Base-by-base conservation (phyloP, 2,329 filamentous ascomycete species). In the Fusarium sp. region DNA sequence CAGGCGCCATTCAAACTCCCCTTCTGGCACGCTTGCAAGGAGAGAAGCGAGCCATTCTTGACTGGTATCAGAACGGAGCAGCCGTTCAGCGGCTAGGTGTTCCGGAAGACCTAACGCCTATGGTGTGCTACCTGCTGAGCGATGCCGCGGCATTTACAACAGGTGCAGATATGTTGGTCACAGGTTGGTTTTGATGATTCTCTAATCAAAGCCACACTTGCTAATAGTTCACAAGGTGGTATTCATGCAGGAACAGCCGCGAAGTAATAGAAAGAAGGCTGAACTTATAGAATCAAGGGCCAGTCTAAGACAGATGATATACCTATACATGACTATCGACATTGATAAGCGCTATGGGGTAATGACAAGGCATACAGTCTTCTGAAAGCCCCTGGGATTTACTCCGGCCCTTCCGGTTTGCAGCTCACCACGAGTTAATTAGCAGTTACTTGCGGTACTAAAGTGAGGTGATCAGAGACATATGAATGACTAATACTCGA, bases 121-220 rank as follows among this genome's bases (percentile, higher is more conserved):
- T 58, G 13, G 44, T 51, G 1, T 58, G 44, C 55, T 58, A 57
- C 27, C 47, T 57, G 3, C 1, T 57, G 8, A 57, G 43, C 5
- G 34, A 57, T 31, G 54, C 54, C n/a, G n/a, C 54, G 30, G 23
- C 54, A 0, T 57, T 57, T 31, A 51, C 54, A 16, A 51, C 54
- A 16, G 43, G 54, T 3, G 23, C 43, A n/a, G 43, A 57, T 12
- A 57, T 57, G 54, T 36, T 57, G 12, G 41, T 57, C 10, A 57
- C 54, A 13, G 54, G 34, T 40, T 16, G 1, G 54, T 31, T 13
- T 1, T 2, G 0, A 9, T 34, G 3, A 4, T 13, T 13, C 3
- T 9, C 7, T 6, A 30, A 23, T 8, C 50, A 1, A 15, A 3
- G 16, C 10, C 12, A 3, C 2, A 1, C 0, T n/a, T 34, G 6